Evolutionary conservation across 495 filamentous ascomycete species (phyloP), one percentile per base, ranked within the genome.

Genomic region (Aspergillus leporis): DNA sequence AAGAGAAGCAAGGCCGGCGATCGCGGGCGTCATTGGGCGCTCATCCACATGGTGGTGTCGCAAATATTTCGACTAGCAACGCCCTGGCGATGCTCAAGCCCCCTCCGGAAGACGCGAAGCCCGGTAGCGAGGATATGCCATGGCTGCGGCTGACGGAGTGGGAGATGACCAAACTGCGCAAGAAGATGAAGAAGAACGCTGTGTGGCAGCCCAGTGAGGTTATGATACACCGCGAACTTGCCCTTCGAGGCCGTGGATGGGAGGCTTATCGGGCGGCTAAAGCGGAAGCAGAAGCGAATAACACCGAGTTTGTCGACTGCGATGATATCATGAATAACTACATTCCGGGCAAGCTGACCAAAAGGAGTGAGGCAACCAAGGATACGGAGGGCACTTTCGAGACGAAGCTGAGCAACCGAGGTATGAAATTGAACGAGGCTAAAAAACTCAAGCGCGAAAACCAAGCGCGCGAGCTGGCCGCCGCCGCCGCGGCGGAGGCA

Each of bases 141-240:
- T 98, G 94, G 94, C 80, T 93, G 60, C 88, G 91, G 53, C 81
- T 98, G 40, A 97, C 92, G 0, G 84, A 88, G 25, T 97, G 87
- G 74, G 94, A 98, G 64, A 91, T 98, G 76, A 93, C 91, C 4
- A 87, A 86, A 51, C 78, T 98, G 14, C 82, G 94, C 48, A 98
- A 98, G 75, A 84, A 91, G 53, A 98, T 98, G 94, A 98, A 98
- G 78, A 98, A 98, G 82, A 98, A 98, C 64, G 90, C 93, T 0
- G 86, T 92, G 7, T 98, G 94, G 94, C 87, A 87, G 38, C 94
- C 94, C 0, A 96, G 91, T 64, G 91, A 95, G 60, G 96, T 95
- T 0, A 98, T 98, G 94, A 93, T 98, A 46, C 84, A 91, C 22
- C 84, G 93, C 13, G 92, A 98, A 70, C 81, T 98, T 9, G 87